Evolutionary conservation across 495 filamentous ascomycete species (phyloP), one percentile per base, ranked within the genome.

Genomic region (Annulohypoxylon moriforme): DNA sequence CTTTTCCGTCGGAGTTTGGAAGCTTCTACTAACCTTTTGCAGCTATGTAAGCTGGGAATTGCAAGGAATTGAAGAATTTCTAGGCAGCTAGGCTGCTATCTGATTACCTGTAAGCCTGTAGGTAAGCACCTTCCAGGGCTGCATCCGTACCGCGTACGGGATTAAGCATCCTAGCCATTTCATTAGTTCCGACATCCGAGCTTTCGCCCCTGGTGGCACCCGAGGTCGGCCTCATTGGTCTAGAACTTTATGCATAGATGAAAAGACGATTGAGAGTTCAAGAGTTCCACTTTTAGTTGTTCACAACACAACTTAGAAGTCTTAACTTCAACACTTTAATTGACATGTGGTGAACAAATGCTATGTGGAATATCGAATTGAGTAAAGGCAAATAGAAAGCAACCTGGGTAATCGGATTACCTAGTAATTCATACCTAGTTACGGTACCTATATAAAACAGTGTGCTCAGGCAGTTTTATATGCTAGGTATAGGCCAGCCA

Each of bases 1-100:
- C 58, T 66, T 69, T 16, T 20, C 38, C 14, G 27, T 49, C 68
- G 57, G 68, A 67, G 36, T 58, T 64, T 71, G 46, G 42, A 55
- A 70, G 68, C 68, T 65, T 59, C 49, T 52, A 56, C 38, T 31
- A 29, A 40, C 27, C 46, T 56, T 11, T 16, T 33, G n/a, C 11
- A 18, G 60, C 25, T 24, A 24, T n/a, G 24, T 53, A 60, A 67
- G 64, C 64, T 33, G 50, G 25, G 16, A 20, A 44, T 44, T 47
- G 42, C 42, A 20, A 47, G 42, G 42, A 20, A 47, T 24, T 24
- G 22, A 49, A 49, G 2, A 13, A 24, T 25, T 55, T 55, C 50
- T 25, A 55, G 50, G 47, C 47, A 6, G n/a, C 40, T 44, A 44
- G 11, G 36, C 36, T 40, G 36, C 36, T 40, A 40, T 36, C 34